Evolutionary conservation across 2,329 filamentous ascomycete genomes (phyloP), one percentile per base, ranked within the genome.

Genomic region (Colletotrichum simmondsii): DNA sequence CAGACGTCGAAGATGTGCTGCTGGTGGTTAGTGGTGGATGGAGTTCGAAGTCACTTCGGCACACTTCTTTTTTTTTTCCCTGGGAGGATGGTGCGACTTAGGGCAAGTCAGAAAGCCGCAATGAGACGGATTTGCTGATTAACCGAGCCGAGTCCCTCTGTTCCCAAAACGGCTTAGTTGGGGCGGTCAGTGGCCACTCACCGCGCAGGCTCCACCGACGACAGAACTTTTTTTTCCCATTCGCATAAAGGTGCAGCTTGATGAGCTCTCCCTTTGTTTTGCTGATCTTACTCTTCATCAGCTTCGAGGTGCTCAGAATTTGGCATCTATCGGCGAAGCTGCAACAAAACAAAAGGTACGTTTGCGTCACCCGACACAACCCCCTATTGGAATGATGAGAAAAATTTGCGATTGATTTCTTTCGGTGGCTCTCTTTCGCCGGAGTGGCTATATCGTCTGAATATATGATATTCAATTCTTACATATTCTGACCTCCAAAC

Each of bases 361-460:
- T 76, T 49, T 49, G 32, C 22, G 65, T 74, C 37, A 67, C 5
- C 56, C 58, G 14, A 35, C 56, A 71, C 72, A 42, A 42, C 56
- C 42, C 35, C 28, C 65, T 67, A 53, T 75, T 82, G 78, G 78
- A 77, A 93, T 94, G 95, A 98, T 97, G 95, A 93, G 88, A 94
- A 83, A 94, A 98, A 98, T 98, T 98, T 98, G 95, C 95, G 95
- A 96, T 96, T 97, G 95, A 98, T 93, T 90, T 88, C 86, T 84
- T 84, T 84, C 87, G 91, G 91, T 95, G 95, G 94, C 89, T 87
- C 93, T 91, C 95, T 93, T 83, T 85, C 93, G 95, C 95, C 95
- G 91, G 95, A 91, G 94, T 89, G 87, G 93, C 92, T 89, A 92
- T 92, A 95, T 92, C 92, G 88, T 86, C 81, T 85, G 86, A 89